phyloP scores from a whole-genome alignment of 331 rosid species.

The Quercus lobata region DNA sequence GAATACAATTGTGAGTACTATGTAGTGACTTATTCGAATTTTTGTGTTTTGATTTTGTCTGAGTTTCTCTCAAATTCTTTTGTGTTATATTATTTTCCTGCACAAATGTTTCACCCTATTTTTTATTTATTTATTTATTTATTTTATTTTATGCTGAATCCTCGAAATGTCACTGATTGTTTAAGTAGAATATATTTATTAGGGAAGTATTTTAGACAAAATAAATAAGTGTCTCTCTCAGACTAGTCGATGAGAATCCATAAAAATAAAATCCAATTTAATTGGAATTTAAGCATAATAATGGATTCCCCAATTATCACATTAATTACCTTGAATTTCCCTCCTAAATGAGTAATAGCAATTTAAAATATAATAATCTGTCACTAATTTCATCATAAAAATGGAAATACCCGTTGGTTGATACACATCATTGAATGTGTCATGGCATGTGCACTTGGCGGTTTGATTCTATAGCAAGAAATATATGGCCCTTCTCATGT shows the following conservation, averaged over 20 bases:
- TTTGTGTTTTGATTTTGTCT: conserved; percentile 4
- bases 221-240: background rate
- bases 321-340: background rate
- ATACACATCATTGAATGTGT: background rate
- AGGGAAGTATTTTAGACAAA: too few relatives aligned
- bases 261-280: too few relatives aligned
- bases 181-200: background rate
- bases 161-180: background rate
- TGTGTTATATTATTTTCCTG: background rate
- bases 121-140: background rate
- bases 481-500: conserved; percentile 16
- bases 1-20: conserved; percentile 76
- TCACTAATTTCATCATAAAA: background rate
- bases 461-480: background rate
- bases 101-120: background rate
- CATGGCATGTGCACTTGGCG: background rate
- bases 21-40: background rate
- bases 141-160: background rate
- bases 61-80: background rate
- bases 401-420: background rate
- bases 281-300: background rate
- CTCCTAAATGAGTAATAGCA: background rate
- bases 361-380: too few relatives aligned
- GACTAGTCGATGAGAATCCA: background rate
- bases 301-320: background rate